Percentiles rank a stretch among this genome's conserved stretches.
Conservation (phyloP, 768 basidiomycete species). For the Boletus reticulatus region DNA sequence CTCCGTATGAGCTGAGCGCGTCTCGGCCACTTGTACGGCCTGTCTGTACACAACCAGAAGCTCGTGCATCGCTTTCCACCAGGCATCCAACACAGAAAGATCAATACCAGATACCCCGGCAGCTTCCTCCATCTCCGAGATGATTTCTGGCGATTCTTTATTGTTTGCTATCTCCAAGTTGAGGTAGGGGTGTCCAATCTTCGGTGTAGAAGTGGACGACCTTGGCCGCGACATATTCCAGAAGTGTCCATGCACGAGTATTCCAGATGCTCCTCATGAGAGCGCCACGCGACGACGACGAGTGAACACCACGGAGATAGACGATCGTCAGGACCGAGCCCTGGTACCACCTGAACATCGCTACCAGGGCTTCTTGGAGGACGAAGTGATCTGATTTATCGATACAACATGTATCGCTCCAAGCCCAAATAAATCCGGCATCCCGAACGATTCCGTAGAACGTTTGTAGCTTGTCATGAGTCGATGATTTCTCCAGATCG, state of each 20-base stretch:
- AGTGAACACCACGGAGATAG: background rate
- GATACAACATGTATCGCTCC: background rate
- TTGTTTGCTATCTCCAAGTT: background rate
- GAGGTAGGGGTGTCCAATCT: background rate
- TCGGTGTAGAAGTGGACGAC: background rate
- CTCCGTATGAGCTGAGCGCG: slow-evolving; percentile 51
- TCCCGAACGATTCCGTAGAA: background rate
- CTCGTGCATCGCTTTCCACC: slow-evolving; percentile 38
- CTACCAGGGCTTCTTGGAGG: background rate
- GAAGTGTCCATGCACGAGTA: background rate
- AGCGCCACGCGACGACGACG: background rate
- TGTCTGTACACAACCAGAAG: slow-evolving; percentile 40
- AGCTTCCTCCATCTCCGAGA: background rate
- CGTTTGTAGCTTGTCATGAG: background rate
- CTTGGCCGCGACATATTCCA: background rate
- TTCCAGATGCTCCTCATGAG: background rate
- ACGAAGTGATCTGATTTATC: background rate
- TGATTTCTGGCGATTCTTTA: background rate
- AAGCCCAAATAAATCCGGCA: background rate
- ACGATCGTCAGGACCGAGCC: background rate
- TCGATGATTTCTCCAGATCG: background rate
- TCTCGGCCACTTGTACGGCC: slow-evolving; percentile 40
- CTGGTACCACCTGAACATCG: background rate
- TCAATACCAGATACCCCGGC: slow-evolving; percentile 23
- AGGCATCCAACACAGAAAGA: slow-evolving; percentile 31